Percentiles rank a stretch among this genome's conserved stretches.
These are phyloP conservation scores for Simplicillium aogashimaense DNA, from an alignment of 2,329 filamentous ascomycete genomes.

Conservation along the genomic window DNA sequence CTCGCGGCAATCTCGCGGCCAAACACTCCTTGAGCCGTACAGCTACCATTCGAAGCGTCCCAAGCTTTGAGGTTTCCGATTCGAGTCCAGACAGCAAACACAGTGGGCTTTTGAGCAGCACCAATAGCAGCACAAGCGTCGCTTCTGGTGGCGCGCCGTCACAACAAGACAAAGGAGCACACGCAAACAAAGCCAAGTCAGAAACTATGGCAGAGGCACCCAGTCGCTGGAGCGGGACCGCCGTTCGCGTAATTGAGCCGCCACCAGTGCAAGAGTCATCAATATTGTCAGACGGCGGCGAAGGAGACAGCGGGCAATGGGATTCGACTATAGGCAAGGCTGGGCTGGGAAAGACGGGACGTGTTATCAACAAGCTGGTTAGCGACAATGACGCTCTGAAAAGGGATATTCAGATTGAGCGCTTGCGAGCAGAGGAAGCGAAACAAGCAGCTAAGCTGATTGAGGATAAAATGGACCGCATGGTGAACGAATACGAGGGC, in stretches of 20 bases:
- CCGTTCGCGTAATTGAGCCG: conserved; percentile 20
- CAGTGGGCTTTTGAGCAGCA: conserved; percentile 45
- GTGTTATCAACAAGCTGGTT: conserved; percentile 73
- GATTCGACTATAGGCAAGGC: conserved; percentile 62
- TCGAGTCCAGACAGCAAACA: conserved; percentile 35
- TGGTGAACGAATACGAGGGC: conserved; percentile 59
- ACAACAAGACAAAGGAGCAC: conserved; percentile 19
- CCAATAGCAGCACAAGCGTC: conserved; percentile 42
- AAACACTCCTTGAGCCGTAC: conserved; percentile 22
- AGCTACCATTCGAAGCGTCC: conserved; percentile 47
- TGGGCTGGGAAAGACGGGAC: conserved; percentile 62
- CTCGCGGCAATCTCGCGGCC: conserved; percentile 10
- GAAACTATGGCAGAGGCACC: conserved; percentile 16
- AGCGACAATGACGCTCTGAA: conserved; percentile 72
- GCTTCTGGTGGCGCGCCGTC: conserved; percentile 28
- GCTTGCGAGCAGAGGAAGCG: conserved; percentile 58
- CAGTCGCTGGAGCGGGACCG: conserved; percentile 20
- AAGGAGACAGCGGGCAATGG: conserved; percentile 34
- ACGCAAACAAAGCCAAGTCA: conserved; percentile 26
- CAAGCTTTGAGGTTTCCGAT: conserved; percentile 41
- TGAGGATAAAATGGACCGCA: conserved; percentile 62
- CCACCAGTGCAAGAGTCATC: conserved; percentile 15
- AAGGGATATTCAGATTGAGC: conserved; percentile 60
- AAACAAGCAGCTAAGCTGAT: conserved; percentile 56
- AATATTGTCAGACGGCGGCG: conserved; percentile 20